phyloP scores from a whole-genome alignment of 2,329 filamentous ascomycete species.

The Clonostachys sp. region DNA sequence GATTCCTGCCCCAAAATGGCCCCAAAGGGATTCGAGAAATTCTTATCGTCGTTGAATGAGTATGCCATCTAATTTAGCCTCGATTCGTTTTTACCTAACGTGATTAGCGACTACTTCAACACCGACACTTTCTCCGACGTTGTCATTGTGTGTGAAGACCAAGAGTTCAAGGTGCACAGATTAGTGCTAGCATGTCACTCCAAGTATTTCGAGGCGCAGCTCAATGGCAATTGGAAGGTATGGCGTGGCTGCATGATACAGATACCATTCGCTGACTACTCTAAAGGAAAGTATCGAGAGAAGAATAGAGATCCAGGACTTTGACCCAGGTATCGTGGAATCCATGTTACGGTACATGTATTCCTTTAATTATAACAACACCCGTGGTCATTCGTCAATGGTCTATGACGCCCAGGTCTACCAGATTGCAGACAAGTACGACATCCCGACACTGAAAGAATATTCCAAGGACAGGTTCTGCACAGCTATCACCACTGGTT shows the following conservation, averaged over 20 bases:
- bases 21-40: not conserved
- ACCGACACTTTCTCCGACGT: constrained; percentile 2
- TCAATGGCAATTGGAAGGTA: constrained; percentile 4
- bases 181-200: constrained; percentile 7
- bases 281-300: constrained; percentile 6
- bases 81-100: not conserved
- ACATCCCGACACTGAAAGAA: constrained; percentile 4
- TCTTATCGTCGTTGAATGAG: not conserved
- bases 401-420: constrained; percentile 7
- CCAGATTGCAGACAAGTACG: constrained; percentile 9
- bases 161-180: constrained; percentile 7
- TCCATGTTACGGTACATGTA: constrained; percentile 9
- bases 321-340: constrained; percentile 7
- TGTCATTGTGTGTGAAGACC: constrained; percentile 1
- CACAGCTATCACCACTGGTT: constrained; percentile 2
- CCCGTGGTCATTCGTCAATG: constrained; percentile 3
- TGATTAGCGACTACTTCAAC: constrained; percentile 3
- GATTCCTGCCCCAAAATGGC: not conserved
- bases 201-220: constrained; percentile 3
- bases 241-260: not conserved
- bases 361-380: constrained; percentile 7
- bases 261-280: not conserved
- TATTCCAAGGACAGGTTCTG: constrained; percentile 2
- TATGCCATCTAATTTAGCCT: not conserved
- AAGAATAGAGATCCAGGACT: constrained; percentile 6